A percentile compares a stretch with the other conserved stretches of the same genome.
Conservation (phyloP, 202 grass and related monocot genomes). For the Elaeis oleifera region DNA sequence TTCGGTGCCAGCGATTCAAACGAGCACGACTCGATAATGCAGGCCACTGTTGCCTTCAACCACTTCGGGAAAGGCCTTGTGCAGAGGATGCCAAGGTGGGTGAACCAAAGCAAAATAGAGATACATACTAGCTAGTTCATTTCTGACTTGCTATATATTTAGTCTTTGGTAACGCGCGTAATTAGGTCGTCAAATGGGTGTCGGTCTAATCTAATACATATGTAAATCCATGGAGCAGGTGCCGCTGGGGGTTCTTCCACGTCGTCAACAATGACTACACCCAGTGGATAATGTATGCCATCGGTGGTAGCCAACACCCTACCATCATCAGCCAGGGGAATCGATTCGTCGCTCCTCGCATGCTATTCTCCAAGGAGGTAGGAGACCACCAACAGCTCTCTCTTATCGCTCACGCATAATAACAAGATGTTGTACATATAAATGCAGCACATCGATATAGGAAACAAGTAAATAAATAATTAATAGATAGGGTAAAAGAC, state of each 20-base stretch:
- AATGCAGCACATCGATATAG: too few relatives aligned
- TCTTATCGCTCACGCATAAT: background rate
- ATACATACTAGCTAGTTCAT: background rate
- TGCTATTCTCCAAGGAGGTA: background rate
- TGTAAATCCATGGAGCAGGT: conserved; percentile 12
- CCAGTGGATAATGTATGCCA: conserved; percentile 77
- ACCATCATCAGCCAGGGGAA: conserved; percentile 88
- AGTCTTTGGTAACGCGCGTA: too few relatives aligned
- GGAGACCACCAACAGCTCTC: background rate
- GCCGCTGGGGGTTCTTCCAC: conserved; percentile 63
- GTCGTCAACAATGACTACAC: conserved; percentile 89
- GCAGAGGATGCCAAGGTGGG: conserved; percentile 57
- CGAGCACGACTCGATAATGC: conserved; percentile 41
- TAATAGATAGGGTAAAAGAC: too few relatives aligned
- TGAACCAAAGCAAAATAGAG: background rate
- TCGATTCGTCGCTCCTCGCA: conserved; percentile 37
- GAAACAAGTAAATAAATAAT: too few relatives aligned
- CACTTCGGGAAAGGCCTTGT: conserved; percentile 64
- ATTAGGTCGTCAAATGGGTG: too few relatives aligned
- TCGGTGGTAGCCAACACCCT: conserved; percentile 55
- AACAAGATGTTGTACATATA: background rate
- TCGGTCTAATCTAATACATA: too few relatives aligned
- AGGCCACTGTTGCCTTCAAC: conserved; percentile 69
- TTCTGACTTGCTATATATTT: too few relatives aligned
- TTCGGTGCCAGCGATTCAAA: conserved; percentile 49